Evolutionary conservation across 257 asterid genomes (phyloP), one percentile per base, ranked within the genome.

Genomic region (Gentiana dahurica): DNA sequence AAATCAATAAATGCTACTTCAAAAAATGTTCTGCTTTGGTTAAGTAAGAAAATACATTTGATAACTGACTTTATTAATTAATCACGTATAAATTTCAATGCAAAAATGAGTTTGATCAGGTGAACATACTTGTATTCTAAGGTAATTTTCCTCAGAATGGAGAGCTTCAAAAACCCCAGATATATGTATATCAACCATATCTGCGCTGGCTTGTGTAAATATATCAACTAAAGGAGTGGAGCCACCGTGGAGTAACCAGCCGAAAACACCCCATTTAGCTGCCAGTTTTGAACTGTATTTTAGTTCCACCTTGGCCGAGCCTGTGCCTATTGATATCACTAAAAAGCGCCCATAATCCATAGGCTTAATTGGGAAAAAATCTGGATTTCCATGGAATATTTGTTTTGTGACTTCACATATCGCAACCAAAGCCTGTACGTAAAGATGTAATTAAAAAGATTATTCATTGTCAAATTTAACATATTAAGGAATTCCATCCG

Each of bases 301-400:
- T 3, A 59, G 51, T 11, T 66, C 71, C 41, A 13, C 5, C 58
- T 55, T 73, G n/a, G 72, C 54, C 0, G 71, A 46, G 2, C 85
- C 82, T 0, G 81, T 70, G 54, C 89, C 85, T 5, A 81, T 0
- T 6, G 83, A 78, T 10, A 81, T 63, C 45, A 81, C 80, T 4
- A 75, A 57, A 13, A 75, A 62, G 3, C 79, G 67, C 1, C 71
- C 59, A 5, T 64, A 75, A 9, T 78, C 80, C 58, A 54, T 52
- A 0, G 80, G 68, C 35, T 64, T 52, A 10, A 68, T 56, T 3
- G 71, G 69, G 10, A 52, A 56, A 60, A 71, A 68, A 32, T 67
- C 68, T 3, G 78, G 73, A 5, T 67, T 55, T 0, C 54, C 49
- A 4, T 44, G 64, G 10, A 58, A 58, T 5, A 70, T 57, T 36